These are phyloP conservation scores for Verbena officinalis DNA, from an alignment of 257 asterid species.

Conservation along the genomic window DNA sequence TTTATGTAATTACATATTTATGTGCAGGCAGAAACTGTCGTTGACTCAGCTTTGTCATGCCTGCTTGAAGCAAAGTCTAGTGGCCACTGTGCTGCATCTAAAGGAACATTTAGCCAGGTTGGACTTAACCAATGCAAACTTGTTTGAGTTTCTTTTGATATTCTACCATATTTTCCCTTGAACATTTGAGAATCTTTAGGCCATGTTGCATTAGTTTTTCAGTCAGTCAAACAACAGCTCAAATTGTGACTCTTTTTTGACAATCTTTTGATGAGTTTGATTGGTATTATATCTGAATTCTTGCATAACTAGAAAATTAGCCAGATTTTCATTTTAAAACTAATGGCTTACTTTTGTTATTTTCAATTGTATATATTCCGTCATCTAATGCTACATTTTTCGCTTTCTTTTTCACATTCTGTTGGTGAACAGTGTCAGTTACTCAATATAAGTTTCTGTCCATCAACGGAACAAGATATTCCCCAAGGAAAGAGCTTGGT, in stretches of 20 bases:
- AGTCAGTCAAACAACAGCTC: no score
- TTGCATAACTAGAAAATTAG: neutral
- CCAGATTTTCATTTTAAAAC: neutral
- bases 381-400: conserved; percentile 17
- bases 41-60: conserved; percentile 71
- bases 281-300: neutral
- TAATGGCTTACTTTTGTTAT: neutral
- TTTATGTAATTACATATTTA: conserved; percentile 22
- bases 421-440: conserved; percentile 64
- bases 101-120: conserved; percentile 63
- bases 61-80: conserved; percentile 48
- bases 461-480: conserved; percentile 72
- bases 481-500: conserved; percentile 73
- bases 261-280: no score
- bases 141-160: no score
- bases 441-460: conserved; percentile 82
- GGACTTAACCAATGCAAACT: no score
- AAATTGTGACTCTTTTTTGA: no score
- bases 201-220: no score
- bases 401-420: conserved; percentile 1
- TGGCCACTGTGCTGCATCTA: conserved; percentile 47
- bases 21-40: conserved; percentile 62
- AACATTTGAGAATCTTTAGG: no score
- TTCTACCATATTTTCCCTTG: conserved; percentile 11
- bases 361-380: conserved; percentile 8